These are phyloP conservation scores for Pseudocercospora eumusae DNA, from an alignment of 2,329 filamentous ascomycete species.

Conservation along the genomic window DNA sequence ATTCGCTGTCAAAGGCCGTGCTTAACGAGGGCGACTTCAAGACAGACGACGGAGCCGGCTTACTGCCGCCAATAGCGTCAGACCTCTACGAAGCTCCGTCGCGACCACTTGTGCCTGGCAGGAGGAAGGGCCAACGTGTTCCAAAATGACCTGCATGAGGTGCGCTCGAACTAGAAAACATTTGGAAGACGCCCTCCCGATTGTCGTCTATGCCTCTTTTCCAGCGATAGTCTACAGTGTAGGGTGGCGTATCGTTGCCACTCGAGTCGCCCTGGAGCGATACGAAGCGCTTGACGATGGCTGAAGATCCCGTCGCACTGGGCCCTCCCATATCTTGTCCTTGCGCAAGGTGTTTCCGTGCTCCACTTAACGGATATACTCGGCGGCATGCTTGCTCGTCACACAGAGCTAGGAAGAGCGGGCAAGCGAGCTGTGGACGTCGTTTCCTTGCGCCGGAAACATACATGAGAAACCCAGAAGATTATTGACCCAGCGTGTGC, in stretches of 20 bases:
- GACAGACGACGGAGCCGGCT: conserved; percentile 44
- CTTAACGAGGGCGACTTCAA: conserved; percentile 75
- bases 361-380: conserved; percentile 29
- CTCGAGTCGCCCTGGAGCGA: background rate
- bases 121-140: conserved; percentile 34
- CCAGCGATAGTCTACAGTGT: conserved; percentile 10
- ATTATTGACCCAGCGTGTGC: conserved; percentile 15
- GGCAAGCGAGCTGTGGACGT: conserved; percentile 2
- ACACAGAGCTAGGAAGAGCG: conserved; percentile 10
- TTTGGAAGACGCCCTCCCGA: conserved; percentile 22
- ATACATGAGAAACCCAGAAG: conserved; percentile 3
- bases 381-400: conserved; percentile 23
- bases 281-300: conserved; percentile 9
- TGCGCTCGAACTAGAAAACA: conserved; percentile 13
- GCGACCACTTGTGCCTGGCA: conserved; percentile 32
- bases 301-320: conserved; percentile 25
- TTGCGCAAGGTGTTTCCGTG: conserved; percentile 22
- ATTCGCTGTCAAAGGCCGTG: conserved; percentile 67
- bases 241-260: background rate
- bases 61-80: conserved; percentile 17
- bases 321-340: conserved; percentile 11
- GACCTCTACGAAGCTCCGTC: conserved; percentile 23
- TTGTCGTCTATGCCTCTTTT: background rate
- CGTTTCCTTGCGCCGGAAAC: conserved; percentile 5
- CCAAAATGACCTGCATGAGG: conserved; percentile 35